Conservation (phyloP, 345 rosid species). For the Corchorus olitorius region DNA sequence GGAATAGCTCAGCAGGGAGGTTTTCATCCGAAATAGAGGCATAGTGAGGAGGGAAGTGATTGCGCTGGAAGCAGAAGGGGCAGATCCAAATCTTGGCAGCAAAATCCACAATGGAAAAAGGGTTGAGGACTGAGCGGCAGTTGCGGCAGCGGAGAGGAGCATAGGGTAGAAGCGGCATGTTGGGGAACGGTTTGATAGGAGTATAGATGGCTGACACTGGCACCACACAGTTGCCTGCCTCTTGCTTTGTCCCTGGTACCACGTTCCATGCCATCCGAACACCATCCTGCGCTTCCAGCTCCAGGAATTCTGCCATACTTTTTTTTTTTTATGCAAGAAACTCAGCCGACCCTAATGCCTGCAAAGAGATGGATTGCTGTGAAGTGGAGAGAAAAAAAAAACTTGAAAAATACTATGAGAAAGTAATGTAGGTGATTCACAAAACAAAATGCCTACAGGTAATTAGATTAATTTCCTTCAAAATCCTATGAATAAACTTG, state of each 20-base stretch:
- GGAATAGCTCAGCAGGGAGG: conserved; percentile 93
- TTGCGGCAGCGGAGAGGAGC: conserved; percentile 90
- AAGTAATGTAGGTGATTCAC: background rate
- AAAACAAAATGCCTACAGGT: background rate
- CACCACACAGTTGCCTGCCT: conserved; percentile 65
- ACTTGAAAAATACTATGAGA: background rate
- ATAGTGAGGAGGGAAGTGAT: conserved; percentile 77
- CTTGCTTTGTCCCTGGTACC: conserved; percentile 71
- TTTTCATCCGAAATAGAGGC: conserved; percentile 73
- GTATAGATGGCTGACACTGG: conserved; percentile 88
- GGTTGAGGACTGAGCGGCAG: conserved; percentile 74
- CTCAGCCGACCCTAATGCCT: background rate
- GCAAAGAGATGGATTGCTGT: background rate
- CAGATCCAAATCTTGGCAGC: conserved; percentile 88
- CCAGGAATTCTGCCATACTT: conserved; percentile 63
- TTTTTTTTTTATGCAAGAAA: background rate
- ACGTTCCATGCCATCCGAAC: conserved; percentile 91
- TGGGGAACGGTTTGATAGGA: conserved; percentile 66
- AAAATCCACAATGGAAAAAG: conserved; percentile 49
- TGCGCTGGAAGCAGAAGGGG: conserved; percentile 90
- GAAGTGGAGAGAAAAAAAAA: background rate
- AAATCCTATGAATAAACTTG: background rate
- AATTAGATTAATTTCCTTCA: background rate
- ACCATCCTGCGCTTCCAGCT: conserved; percentile 76
- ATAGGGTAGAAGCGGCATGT: conserved; percentile 68